Evolutionary conservation across 805 yeast species (phyloP), one percentile per base, ranked within the genome.

Genomic region (Lachancea sp.): DNA sequence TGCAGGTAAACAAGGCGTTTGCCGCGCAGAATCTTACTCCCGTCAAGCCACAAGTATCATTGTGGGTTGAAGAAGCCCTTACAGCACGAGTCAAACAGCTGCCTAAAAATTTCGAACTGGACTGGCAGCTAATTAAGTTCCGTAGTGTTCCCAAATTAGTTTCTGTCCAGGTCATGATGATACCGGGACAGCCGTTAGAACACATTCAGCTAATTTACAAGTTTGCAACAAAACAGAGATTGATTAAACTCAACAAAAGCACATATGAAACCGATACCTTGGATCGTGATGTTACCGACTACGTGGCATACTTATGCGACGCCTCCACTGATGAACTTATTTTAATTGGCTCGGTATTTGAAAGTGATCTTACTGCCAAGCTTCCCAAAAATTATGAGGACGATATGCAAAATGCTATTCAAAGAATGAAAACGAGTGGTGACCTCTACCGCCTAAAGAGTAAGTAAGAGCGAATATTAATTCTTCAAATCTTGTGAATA

Each of bases 1-100:
- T 82, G 21, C 75, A 75, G 42, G 81, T 85, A n/a, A 87, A 89
- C 64, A 78, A 79, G 54, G 79, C 87, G 2, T 89, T 89, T 68
- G 90, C 95, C 2, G 57, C 68, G 15, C 69, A 68, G 23, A 69
- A 79, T 47, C 55, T 86, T 34, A 65, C 61, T 24, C 51, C 69
- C 11, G 65, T 77, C 9, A 68, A 67, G 42, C 65, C 68, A 30
- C 54, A 61, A 12, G 65, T 78, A 17, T 71, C 82, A 2, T 66
- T 77, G n/a, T 80, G 80, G 77, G 85, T 78, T 7, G 75, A 71
- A 45, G 74, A 74, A 35, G 75, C 85, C 0, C 56, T 82, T 32
- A 63, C 67, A 16, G 66, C 69, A 23, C 71, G 89, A 54, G 68
- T 70, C 36, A 60, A 64, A 18, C 61, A 71, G 19, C 58, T 82